Base-by-base conservation (phyloP, 2,329 filamentous ascomycete species). In the Aspergillus calidoustus region DNA sequence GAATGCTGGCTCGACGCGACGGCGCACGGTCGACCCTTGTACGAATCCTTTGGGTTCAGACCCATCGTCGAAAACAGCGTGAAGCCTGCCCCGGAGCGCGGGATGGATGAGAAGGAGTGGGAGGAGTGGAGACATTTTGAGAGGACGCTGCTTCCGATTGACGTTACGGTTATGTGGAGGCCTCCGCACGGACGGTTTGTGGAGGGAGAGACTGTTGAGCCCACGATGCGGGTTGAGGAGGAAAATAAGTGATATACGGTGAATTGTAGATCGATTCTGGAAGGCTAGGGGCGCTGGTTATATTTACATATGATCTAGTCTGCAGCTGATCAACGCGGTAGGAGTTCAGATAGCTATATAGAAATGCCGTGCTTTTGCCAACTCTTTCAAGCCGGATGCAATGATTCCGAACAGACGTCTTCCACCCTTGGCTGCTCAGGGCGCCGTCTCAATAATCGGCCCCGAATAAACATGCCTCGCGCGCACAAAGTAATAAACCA, bases 401-500 rank as follows among this genome's bases (percentile, higher is more conserved):
- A 19, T 19, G 19, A 19, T 19, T 19, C 19, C 19, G 19, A 19
- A 19, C 1, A 19, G 19, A 19, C 19, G 2, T 19, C 19, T 19
- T 19, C 19, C 19, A 19, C 19, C 19, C 19, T 19, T 19, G 19
- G 19, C 19, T 19, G 19, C 23, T 15, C 31, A 41, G 4, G 28
- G 28, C 11, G n/a, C 19, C n/a, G 52, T 54, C 28, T 55, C 53
- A 9, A 55, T 48, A 22, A 55, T 38, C 2, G 75, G 74, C 9
- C 71, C 73, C 19, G 60, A 51, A 61, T 80, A 80, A 7, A 74
- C 64, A 41, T 71, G 66, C 57, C 69, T 69, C 11, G 74, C 79
- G 54, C 74, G 68, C 6, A 76, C 31, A 17, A 71, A 19, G 67
- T 80, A 80, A 54, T 82, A 83, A 2, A 76, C 57, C 4, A 76